These are phyloP conservation scores for Rhizopogon sp. DNA, from an alignment of 768 basidiomycete genomes.

Conservation along the genomic window DNA sequence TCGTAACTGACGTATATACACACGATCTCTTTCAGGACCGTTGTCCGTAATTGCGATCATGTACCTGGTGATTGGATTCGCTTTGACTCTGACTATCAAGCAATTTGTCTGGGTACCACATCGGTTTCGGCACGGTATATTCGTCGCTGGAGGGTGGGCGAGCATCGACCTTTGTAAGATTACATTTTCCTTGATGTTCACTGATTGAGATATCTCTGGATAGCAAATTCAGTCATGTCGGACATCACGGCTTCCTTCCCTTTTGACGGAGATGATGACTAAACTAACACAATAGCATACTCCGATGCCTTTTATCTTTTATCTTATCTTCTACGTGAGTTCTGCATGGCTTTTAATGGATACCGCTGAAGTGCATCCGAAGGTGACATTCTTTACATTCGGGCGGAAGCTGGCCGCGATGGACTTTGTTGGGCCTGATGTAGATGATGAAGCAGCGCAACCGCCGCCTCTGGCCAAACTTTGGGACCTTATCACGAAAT, in stretches of 20 bases:
- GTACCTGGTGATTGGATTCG: too few species aligned
- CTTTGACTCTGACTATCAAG: slow-evolving; percentile 32
- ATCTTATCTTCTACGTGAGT: slow-evolving; percentile 37
- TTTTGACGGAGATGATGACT: slow-evolving; percentile 46
- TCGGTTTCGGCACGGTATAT: slow-evolving; percentile 58
- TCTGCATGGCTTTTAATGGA: background rate
- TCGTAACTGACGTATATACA: too few species aligned
- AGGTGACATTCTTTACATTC: background rate
- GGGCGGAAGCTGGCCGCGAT: background rate
- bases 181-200: background rate
- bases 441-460: background rate
- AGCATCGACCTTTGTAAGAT: slow-evolving; percentile 61
- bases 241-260: slow-evolving; percentile 53
- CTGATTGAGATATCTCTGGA: too few species aligned
- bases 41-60: too few species aligned
- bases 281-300: slow-evolving; percentile 56
- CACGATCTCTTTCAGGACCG: too few species aligned
- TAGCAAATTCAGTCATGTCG: slow-evolving; percentile 35
- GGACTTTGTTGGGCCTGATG: background rate
- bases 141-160: slow-evolving; percentile 58
- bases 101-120: slow-evolving; percentile 67
- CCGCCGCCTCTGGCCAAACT: too few species aligned
- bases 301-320: slow-evolving; percentile 47
- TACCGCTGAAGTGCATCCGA: background rate
- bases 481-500: too few species aligned